Percentiles rank a stretch among this genome's conserved stretches.
Evolutionary conservation across 257 asterid species (phyloP).

Genomic region (Capsicum chinense): DNA sequence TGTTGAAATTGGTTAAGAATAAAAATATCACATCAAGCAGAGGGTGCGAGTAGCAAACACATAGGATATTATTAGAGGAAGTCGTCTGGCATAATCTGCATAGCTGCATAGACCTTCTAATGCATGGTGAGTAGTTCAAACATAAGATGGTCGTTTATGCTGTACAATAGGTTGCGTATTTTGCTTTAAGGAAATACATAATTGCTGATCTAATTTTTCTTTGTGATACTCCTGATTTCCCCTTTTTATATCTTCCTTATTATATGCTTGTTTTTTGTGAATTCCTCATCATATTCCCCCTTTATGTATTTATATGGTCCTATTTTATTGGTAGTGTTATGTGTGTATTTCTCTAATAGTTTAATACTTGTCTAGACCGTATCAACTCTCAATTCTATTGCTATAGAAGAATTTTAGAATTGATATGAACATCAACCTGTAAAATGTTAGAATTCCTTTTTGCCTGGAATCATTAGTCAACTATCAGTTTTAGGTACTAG

Average conservation of each 20-base stretch:
- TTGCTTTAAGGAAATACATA: constrained; percentile 5
- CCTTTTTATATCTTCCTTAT: not conserved
- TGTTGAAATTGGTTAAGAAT: constrained; percentile 3
- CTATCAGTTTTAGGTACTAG: not conserved
- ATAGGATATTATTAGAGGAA: not conserved
- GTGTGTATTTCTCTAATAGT: not conserved
- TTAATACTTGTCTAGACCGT: not conserved
- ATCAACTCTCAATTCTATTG: constrained; percentile 12
- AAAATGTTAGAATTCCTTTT: not conserved
- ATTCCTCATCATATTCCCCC: constrained; percentile 9
- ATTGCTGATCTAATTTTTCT: constrained; percentile 13
- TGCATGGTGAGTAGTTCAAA: not conserved
- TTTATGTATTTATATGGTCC: not conserved
- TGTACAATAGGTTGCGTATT: not conserved
- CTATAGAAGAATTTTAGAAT: not conserved
- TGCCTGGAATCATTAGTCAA: not conserved
- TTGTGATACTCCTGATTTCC: constrained; percentile 10
- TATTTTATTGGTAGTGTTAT: not conserved
- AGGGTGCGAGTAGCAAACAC: not conserved
- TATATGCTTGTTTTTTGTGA: not conserved
- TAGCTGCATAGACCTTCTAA: not conserved
- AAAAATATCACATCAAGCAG: not conserved
- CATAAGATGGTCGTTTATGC: not conserved
- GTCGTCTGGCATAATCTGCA: not conserved
- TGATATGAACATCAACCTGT: not conserved